Evolutionary conservation across 2,329 filamentous ascomycete species (phyloP), one percentile per base, ranked within the genome.

Genomic region (Cercospora citrullina): DNA sequence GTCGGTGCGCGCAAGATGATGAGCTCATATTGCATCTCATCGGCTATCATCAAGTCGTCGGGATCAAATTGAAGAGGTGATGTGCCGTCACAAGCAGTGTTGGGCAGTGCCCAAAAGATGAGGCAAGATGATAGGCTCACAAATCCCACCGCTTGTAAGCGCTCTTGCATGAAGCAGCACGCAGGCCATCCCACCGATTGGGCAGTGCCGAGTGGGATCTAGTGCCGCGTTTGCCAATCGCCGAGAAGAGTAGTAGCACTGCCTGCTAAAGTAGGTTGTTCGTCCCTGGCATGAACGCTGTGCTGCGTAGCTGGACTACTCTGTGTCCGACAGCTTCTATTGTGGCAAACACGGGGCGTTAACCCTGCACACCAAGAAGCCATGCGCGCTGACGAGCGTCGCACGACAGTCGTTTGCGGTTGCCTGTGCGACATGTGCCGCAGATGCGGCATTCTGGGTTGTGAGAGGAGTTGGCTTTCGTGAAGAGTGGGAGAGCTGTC

Each of bases 51-150:
- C 23, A n/a, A 30, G 18, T 58, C 23, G 53, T 33, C 10, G 8
- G 28, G 21, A n/a, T 51, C 9, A 23, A 14, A 14, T 23, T 23
- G 18, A 23, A 23, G 21, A 51, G 45, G 26, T 36, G 59, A 39
- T 31, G 33, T 33, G 31, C 18, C 33, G 58, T 39, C 23, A 61
- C 59, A 61, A 58, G 53, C 53, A 30, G 26, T 28, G 53, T 28
- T 61, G 33, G n/a, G 59, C 59, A 42, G 14, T 61, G 33, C 59
- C 59, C 59, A 61, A 61, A 61, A 61, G 33, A 45, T 6, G 59
- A 61, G 59, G 59, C 59, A 42, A 28, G 5, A 48, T 45, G 59
- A 61, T 61, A 61, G 59, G 59, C 23, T 48, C 30, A 28, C 23
- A 14, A 14, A 23, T 14, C 26, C 14, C 16, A 26, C 26, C 26